A percentile compares a stretch with the other conserved stretches of the same genome.
Evolutionary conservation across 1,284 basidiomycete species (phyloP).

Genomic region (Microbotryomycetes sp.): DNA sequence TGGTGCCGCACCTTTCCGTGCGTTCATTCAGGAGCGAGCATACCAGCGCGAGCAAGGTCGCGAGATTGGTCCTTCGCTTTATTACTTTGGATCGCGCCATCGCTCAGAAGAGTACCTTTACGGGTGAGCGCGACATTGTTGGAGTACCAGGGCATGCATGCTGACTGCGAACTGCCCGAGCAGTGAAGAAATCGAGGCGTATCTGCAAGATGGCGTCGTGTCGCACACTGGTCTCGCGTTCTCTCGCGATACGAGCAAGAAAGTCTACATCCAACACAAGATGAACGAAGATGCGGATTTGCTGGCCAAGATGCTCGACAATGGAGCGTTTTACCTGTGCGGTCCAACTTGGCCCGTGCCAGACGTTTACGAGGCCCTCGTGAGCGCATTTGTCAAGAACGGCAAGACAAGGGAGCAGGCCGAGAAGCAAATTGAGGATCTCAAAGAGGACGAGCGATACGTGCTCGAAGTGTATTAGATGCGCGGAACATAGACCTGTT

Average conservation of each 20-base stretch:
- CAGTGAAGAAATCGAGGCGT: constrained; percentile 51
- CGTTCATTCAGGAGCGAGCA: constrained; percentile 92
- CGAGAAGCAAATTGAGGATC: constrained; percentile 72
- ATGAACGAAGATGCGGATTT: constrained; percentile 81
- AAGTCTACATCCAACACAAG: constrained; percentile 98
- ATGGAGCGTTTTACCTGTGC: constrained; percentile 90
- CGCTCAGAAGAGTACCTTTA: constrained; percentile 93
- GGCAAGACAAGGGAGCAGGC: constrained; percentile 62
- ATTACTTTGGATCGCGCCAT: constrained; percentile 97
- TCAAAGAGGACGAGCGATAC: constrained; percentile 97
- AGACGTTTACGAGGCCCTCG: constrained; percentile 88
- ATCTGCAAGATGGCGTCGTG: constrained; percentile 72
- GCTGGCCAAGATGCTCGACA: constrained; percentile 62
- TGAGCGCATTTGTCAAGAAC: constrained; percentile 65
- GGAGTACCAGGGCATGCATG: too few relatives aligned
- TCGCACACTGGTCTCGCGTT: constrained; percentile 89
- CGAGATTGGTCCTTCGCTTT: constrained; percentile 81
- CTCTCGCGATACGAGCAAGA: constrained; percentile 82
- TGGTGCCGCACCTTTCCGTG: constrained; percentile 95
- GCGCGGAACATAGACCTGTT: too few relatives aligned
- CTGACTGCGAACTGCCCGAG: neutral
- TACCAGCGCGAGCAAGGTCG: constrained; percentile 67
- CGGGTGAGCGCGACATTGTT: constrained; percentile 44
- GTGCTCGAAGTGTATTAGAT: constrained; percentile 70
- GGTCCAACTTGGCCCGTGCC: constrained; percentile 87